Conservation (phyloP, 441 rosid genomes). For the Mallotus repandus region DNA sequence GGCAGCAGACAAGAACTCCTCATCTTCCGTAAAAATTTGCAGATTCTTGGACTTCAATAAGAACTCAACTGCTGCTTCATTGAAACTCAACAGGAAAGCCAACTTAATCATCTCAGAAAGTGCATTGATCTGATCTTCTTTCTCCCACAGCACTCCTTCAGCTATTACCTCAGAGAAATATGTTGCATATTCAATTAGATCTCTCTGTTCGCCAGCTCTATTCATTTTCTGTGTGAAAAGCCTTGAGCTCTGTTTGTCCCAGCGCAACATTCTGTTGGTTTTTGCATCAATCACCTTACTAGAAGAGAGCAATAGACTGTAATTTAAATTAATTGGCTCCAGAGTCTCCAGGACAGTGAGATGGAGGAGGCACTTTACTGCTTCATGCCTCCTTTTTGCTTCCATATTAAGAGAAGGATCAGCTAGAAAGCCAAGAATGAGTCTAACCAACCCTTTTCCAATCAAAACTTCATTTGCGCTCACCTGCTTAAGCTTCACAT, state of each 20-base stretch:
- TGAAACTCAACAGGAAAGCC: slow-evolving; percentile 56
- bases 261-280: slow-evolving; percentile 45
- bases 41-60: slow-evolving; percentile 63
- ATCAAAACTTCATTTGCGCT: slow-evolving; percentile 23
- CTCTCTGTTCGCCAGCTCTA: slow-evolving; percentile 32
- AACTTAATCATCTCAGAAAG: slow-evolving; percentile 57
- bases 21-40: slow-evolving; percentile 52
- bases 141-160: slow-evolving; percentile 58
- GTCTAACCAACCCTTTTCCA: slow-evolving; percentile 41
- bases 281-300: slow-evolving; percentile 31
- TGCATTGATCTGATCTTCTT: slow-evolving; percentile 43
- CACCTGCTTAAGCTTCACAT: slow-evolving; percentile 26
- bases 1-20: slow-evolving; percentile 48
- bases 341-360: slow-evolving; percentile 41
- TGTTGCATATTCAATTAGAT: slow-evolving; percentile 49
- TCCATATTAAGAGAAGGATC: slow-evolving; percentile 45
- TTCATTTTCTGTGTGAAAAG: slow-evolving; percentile 48
- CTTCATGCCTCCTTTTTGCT: slow-evolving; percentile 45
- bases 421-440: slow-evolving; percentile 59
- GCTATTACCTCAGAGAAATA: slow-evolving; percentile 53
- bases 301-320: slow-evolving; percentile 39
- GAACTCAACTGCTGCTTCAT: slow-evolving; percentile 51
- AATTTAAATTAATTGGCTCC: slow-evolving; percentile 38
- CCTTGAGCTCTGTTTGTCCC: slow-evolving; percentile 53
- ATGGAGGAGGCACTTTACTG: slow-evolving; percentile 40